Base-by-base conservation (phyloP, 2,329 filamentous ascomycete species). In the Botrytis paeoniae region DNA sequence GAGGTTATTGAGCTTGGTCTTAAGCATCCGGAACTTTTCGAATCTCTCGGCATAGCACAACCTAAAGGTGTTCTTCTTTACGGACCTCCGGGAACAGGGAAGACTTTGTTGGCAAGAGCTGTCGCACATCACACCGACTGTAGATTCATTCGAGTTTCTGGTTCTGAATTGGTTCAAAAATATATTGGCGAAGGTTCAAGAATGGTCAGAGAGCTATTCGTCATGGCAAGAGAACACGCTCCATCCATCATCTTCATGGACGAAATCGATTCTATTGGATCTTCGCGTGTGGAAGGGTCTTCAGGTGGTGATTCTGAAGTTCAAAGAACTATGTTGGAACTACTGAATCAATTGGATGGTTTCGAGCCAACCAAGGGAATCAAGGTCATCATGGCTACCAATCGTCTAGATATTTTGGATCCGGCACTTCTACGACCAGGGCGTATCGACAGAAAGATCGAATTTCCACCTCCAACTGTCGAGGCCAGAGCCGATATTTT, bases 161-260 rank as follows among this genome's bases (percentile, higher is more conserved):
- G 96, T 75, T 97, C 94, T 39, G 96, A 99, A 83, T 84, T 99
- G 81, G 96, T 99, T 78, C 96, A 99, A 82, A 99, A 99, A 85
- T 99, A 99, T 85, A 99, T 99, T 80, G 96, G 96, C 81, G 96
- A 99, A 83, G 96, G 96, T 81, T 96, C 93, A 79, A 91, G 96
- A 79, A 99, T 99, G 96, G 96, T 99, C 76, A 93, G 96, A 81
- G 96, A 99, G 85, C 88, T 99, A 69, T 99, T 99, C 87, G 93
- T 99, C 82, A 99, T 99, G 96, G 96, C 96, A 41, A 89, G 96
- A 84, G 96, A 99, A 82, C 96, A 99, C 80, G 96, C 96, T 1
- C 96, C 96, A 35, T 97, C 93, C 78, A 99, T 99, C 84, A 99
- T 99, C 84, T 99, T 99, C 87, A 99, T 99, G 96, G 96, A 99